Percentiles rank a stretch among this genome's conserved stretches.
phyloP scores from a whole-genome alignment of 1,139 yeast genomes.

The Suhomyces terraborum region DNA sequence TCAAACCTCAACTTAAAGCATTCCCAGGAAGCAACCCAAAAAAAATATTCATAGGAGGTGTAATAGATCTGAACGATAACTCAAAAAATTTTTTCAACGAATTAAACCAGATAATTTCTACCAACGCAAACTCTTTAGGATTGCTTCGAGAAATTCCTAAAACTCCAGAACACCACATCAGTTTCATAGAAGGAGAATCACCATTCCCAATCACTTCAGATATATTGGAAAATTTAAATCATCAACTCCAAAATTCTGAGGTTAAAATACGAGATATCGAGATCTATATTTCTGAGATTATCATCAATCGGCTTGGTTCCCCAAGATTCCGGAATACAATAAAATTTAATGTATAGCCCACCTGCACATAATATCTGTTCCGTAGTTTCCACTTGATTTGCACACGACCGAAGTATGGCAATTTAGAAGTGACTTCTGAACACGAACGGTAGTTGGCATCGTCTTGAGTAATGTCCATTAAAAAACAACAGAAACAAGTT shows the following conservation, averaged over 20 bases:
- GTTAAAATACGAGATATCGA: constrained; percentile 9
- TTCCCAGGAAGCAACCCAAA: constrained; percentile 8
- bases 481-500: constrained; percentile 37
- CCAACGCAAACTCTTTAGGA: constrained; percentile 12
- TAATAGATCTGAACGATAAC: constrained; percentile 6
- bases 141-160: background rate
- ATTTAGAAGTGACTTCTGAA: background rate
- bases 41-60: constrained; percentile 16
- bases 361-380: constrained; percentile 1
- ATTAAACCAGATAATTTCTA: constrained; percentile 10
- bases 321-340: background rate
- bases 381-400: constrained; percentile 1
- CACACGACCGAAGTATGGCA: background rate
- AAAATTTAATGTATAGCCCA: background rate
- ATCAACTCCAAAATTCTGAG: constrained; percentile 7
- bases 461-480: constrained; percentile 23
- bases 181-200: constrained; percentile 14
- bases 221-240: constrained; percentile 5
- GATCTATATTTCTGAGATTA: constrained; percentile 9
- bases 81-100: constrained; percentile 9
- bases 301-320: constrained; percentile 2
- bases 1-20: constrained; percentile 12
- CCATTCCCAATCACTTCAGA: background rate
- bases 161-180: constrained; percentile 13
- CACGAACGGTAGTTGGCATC: background rate